Conservation (phyloP, 257 asterid species). For the Orobanche coerulescens region DNA sequence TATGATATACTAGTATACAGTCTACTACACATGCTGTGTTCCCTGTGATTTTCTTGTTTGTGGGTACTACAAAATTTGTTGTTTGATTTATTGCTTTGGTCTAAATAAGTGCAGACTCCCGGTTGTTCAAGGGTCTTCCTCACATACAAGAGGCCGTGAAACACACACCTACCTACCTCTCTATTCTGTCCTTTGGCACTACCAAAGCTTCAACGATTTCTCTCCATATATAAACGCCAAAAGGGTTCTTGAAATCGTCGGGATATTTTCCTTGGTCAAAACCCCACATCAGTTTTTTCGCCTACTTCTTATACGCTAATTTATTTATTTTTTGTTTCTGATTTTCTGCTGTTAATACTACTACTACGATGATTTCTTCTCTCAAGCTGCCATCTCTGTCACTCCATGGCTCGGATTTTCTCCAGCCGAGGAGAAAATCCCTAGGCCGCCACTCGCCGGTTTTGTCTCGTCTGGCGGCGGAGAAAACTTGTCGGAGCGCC, state of each 20-base stretch:
- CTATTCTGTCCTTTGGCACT: slow-evolving; percentile 27
- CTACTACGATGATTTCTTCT: slow-evolving; percentile 54
- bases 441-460: slow-evolving; percentile 18
- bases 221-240: background rate
- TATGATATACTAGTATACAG: no score
- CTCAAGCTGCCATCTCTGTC: slow-evolving; percentile 37
- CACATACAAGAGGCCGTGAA: slow-evolving; percentile 23
- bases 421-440: slow-evolving; percentile 24
- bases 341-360: background rate
- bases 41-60: background rate
- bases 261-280: slow-evolving; percentile 13
- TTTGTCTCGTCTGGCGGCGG: slow-evolving; percentile 31
- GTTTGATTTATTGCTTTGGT: no score
- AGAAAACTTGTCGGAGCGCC: slow-evolving; percentile 22
- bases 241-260: background rate
- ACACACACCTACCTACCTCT: background rate
- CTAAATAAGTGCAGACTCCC: background rate
- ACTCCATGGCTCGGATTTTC: slow-evolving; percentile 32
- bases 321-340: background rate
- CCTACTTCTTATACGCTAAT: background rate
- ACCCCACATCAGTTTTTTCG: slow-evolving; percentile 21
- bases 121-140: slow-evolving; percentile 18
- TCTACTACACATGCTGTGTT: no score
- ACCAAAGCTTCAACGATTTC: slow-evolving; percentile 23
- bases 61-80: background rate